A percentile compares a stretch with the other conserved stretches of the same genome.
phyloP scores from a whole-genome alignment of 768 basidiomycete species.

The Paxillus ammoniavirescens region DNA sequence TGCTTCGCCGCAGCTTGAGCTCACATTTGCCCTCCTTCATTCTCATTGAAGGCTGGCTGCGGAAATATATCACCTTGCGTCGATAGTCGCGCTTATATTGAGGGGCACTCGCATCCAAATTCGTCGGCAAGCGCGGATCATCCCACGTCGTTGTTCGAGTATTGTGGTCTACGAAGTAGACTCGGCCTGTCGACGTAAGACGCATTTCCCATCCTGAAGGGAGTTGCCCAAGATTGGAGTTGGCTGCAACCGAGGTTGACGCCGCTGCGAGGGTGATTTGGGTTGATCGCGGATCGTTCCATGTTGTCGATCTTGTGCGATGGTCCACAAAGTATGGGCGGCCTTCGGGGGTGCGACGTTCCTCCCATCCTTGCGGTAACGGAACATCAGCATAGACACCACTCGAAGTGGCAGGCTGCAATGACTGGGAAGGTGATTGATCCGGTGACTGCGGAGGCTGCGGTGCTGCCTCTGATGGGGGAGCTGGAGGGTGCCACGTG shows the following conservation, averaged over 20 bases:
- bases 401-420: slow-evolving; percentile 31
- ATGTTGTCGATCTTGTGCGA: slow-evolving; percentile 82
- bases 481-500: slow-evolving; percentile 65
- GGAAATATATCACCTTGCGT: slow-evolving; percentile 89
- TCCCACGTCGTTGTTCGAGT: slow-evolving; percentile 91
- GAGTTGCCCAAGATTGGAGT: slow-evolving; percentile 70
- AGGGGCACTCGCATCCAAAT: slow-evolving; percentile 85
- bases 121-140: slow-evolving; percentile 82
- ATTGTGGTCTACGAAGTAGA: slow-evolving; percentile 94
- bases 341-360: slow-evolving; percentile 86
- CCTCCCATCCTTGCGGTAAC: slow-evolving; percentile 90
- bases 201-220: slow-evolving; percentile 97
- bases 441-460: slow-evolving; percentile 15
- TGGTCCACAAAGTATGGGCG: slow-evolving; percentile 76
- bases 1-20: slow-evolving; percentile 74
- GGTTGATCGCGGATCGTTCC: slow-evolving; percentile 78
- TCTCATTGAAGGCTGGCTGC: slow-evolving; percentile 85
- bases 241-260: slow-evolving; percentile 42
- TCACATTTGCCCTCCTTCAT: slow-evolving; percentile 80
- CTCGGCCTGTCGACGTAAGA: slow-evolving; percentile 75
- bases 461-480: slow-evolving; percentile 21
- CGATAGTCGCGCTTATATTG: slow-evolving; percentile 95
- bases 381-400: slow-evolving; percentile 57
- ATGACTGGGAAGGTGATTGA: slow-evolving; percentile 14
- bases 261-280: slow-evolving; percentile 47